Evolutionary conservation across 2,329 filamentous ascomycete genomes (phyloP), one percentile per base, ranked within the genome.

Genomic region (Penicillium sp.): DNA sequence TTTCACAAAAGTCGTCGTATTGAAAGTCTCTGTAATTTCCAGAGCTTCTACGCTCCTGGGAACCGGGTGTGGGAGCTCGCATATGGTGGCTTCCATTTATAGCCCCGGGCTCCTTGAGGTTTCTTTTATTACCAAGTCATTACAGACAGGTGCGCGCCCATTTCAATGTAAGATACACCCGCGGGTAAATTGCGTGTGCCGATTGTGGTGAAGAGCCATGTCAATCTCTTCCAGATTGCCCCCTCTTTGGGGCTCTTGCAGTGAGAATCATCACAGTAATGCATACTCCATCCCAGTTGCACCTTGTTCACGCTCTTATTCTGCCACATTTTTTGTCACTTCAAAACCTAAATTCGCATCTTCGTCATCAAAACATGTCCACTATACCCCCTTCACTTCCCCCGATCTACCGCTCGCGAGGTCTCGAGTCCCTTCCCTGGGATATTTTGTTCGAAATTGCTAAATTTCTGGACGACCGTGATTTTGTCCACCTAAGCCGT

Each of bases 401-500:
- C 39, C 33, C 33, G 5, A 35, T 27, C 35, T 14, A 39, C 44
- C 37, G 35, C 31, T 52, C 68, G 83, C 46, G 39, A 54, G 68
- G 63, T 52, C 68, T 83, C 47, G 75, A 81, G 56, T 62, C 67
- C 27, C 72, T 90, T 11, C 87, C 88, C 0, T 86, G 84, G 66
- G 88, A 91, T 72, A 77, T 90, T 16, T 73, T 89, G 27, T 83
- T 83, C 50, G 79, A 83, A 50, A 81, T 90, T 51, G 78, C 82
- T 8, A 75, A 76, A 6, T 73, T 78, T 55, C 77, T 91, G 33
- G 77, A 82, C 21, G 73, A 87, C 26, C 79, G 85, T 47, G 85
- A 89, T 62, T 78, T 85, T 37, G 80, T 86, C 57, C 78, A 82
- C 59, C 73, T 90, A 42, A 81, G 82, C 43, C 76, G 79, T 47